Percentiles rank a stretch among this genome's conserved stretches.
Conservation (phyloP, 2,329 filamentous ascomycete genomes). For the Truncatella angustata region DNA sequence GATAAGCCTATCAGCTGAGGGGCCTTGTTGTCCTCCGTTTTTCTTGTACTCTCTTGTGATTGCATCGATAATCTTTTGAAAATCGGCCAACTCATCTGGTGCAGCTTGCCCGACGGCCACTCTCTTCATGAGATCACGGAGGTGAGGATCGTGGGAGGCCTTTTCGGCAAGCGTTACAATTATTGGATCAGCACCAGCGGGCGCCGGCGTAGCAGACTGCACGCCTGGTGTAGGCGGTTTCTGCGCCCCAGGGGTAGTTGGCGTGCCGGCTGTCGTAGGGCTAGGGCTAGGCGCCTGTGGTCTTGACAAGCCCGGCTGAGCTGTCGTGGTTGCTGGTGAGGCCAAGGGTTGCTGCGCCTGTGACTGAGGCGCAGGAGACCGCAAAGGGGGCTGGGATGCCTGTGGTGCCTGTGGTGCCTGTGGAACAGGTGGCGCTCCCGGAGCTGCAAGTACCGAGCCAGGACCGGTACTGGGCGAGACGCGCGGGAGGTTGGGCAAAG, state of each 20-base stretch:
- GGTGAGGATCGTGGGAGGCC: conserved; percentile 68
- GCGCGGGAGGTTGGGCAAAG: conserved; percentile 20
- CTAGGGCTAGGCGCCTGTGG: conserved; percentile 23
- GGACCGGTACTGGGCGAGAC: conserved; percentile 12
- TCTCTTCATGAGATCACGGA: conserved; percentile 79
- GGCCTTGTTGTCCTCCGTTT: conserved; percentile 48
- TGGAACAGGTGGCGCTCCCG: conserved; percentile 19
- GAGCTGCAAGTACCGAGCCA: conserved; percentile 30
- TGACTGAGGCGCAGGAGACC: conserved; percentile 16
- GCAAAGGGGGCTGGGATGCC: conserved; percentile 12
- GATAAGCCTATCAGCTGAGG: conserved; percentile 52
- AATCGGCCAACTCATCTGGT: conserved; percentile 68
- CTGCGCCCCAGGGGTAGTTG: too few relatives aligned
- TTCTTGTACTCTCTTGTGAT: conserved; percentile 61
- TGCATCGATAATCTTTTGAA: conserved; percentile 79
- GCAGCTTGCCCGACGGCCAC: conserved; percentile 75
- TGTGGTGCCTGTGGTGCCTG: conserved; percentile 21
- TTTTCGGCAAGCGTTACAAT: conserved; percentile 76
- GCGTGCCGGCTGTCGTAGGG: conserved; percentile 12
- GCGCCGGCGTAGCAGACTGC: conserved; percentile 17
- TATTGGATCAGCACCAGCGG: conserved; percentile 62
- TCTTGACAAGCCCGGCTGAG: conserved; percentile 22
- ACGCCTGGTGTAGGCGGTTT: conserved; percentile 19
- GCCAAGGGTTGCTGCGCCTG: conserved; percentile 26
- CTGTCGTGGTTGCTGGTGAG: conserved; percentile 24